A percentile compares a stretch with the other conserved stretches of the same genome.
Evolutionary conservation across 2,329 filamentous ascomycete genomes (phyloP).

Genomic region (Fusarium equiseti): DNA sequence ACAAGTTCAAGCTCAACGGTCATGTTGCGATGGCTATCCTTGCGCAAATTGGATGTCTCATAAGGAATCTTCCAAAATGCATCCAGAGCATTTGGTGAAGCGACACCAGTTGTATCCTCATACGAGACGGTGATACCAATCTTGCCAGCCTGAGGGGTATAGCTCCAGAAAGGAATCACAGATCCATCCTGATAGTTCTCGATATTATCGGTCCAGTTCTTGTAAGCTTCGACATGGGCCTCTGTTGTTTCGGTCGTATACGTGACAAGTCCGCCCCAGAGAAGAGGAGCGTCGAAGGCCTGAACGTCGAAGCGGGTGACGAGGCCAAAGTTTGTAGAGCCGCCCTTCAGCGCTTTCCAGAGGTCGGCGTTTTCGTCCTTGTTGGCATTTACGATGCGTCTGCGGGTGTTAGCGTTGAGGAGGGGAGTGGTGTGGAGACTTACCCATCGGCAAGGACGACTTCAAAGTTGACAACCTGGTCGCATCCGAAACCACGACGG

Average conservation of each 20-base stretch:
- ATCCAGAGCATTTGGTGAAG: slow-evolving; percentile 3
- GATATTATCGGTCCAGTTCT: slow-evolving; percentile 24
- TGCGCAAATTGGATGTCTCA: slow-evolving; percentile 11
- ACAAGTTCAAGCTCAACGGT: slow-evolving; percentile 21
- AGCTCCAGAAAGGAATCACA: slow-evolving; percentile 22
- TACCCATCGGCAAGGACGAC: slow-evolving; percentile 53
- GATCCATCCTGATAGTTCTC: slow-evolving; percentile 14
- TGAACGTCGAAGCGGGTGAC: slow-evolving; percentile 39
- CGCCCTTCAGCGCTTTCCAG: slow-evolving; percentile 33
- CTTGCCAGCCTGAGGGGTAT: slow-evolving; percentile 8
- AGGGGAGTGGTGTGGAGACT: accelerated
- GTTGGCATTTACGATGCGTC: slow-evolving; percentile 19
- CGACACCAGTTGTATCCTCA: slow-evolving; percentile 16
- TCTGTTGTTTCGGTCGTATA: slow-evolving; percentile 29
- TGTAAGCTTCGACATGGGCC: slow-evolving; percentile 29
- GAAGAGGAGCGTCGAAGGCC: slow-evolving; percentile 27
- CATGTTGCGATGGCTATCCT: slow-evolving; percentile 21
- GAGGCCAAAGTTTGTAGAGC: slow-evolving; percentile 34
- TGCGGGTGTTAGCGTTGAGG: background rate
- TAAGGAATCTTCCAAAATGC: slow-evolving; percentile 21
- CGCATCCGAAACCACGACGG: slow-evolving; percentile 49
- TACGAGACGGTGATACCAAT: slow-evolving; percentile 19
- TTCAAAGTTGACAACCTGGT: slow-evolving; percentile 58
- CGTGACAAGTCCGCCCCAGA: slow-evolving; percentile 35
- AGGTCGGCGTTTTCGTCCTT: slow-evolving; percentile 34